These are phyloP conservation scores for Globisporangium paddicum DNA, from an alignment of 352 stramenopile genomes.

Conservation along the genomic window DNA sequence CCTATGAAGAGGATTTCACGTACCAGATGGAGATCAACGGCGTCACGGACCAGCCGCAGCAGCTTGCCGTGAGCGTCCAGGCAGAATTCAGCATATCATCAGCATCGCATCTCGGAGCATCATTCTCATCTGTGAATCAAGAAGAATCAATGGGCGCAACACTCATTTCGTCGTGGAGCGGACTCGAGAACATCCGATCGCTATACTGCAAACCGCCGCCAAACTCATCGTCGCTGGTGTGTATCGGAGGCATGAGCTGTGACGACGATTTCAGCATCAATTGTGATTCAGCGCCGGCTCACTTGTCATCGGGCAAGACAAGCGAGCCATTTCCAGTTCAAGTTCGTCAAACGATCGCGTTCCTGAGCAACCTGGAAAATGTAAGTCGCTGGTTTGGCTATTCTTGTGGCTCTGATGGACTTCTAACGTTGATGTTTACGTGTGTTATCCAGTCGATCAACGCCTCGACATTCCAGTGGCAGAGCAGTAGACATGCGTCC, in stretches of 20 bases:
- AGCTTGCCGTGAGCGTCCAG: constrained; percentile 5
- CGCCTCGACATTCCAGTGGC: constrained; percentile 1
- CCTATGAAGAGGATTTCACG: constrained; percentile 11
- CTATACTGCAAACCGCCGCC: constrained; percentile 9
- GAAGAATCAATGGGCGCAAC: not conserved
- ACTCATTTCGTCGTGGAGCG: constrained; percentile 14
- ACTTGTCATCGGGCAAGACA: not conserved
- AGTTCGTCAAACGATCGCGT: constrained; percentile 1
- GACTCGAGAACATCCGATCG: constrained; percentile 15
- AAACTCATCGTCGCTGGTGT: constrained; percentile 9
- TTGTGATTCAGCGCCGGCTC: not conserved
- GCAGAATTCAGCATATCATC: constrained; percentile 3
- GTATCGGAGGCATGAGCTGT: not conserved
- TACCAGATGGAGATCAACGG: constrained; percentile 10
- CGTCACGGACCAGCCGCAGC: constrained; percentile 4
- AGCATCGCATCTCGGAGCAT: not conserved
- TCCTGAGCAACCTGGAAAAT: constrained; percentile 8
- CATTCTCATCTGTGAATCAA: not conserved
- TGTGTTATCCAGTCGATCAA: not conserved
- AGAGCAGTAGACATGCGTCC: not conserved
- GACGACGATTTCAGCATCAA: not conserved
- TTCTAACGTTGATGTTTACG: not conserved
- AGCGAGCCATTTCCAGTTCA: constrained; percentile 1
- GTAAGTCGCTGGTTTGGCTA: not conserved
- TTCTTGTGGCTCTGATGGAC: not conserved